A percentile compares a stretch with the other conserved stretches of the same genome.
Evolutionary conservation across 129 eudicot species (phyloP).

Genomic region (Scalesia atractyloides): DNA sequence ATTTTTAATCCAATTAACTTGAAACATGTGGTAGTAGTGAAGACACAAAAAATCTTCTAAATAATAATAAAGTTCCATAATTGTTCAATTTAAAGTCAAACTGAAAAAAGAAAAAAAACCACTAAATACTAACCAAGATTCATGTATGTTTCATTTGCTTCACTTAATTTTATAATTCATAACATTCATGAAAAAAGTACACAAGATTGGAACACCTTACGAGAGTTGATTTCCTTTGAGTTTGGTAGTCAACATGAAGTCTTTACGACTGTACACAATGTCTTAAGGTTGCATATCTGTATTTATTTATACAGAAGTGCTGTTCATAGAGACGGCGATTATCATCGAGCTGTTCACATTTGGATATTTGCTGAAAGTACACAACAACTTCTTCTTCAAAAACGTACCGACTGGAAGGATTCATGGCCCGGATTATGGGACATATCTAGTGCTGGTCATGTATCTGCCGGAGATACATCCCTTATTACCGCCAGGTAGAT

Average conservation of each 20-base stretch:
- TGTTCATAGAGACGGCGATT: slow-evolving; percentile 96
- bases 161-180: too few species aligned
- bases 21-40: too few species aligned
- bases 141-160: too few species aligned
- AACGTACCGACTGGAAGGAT: slow-evolving; percentile 81
- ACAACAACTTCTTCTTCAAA: slow-evolving; percentile 72
- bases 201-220: not conserved
- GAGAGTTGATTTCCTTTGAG: not conserved
- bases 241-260: slow-evolving; percentile 1
- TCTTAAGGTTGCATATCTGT: not conserved
- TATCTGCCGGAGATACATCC: slow-evolving; percentile 92
- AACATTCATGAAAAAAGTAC: too few species aligned
- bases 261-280: slow-evolving; percentile 2
- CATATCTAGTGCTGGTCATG: slow-evolving; percentile 98
- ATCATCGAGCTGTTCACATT: slow-evolving; percentile 93
- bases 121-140: too few species aligned
- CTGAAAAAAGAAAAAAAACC: too few species aligned
- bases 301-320: slow-evolving; percentile 49
- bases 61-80: too few species aligned
- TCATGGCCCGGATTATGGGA: slow-evolving; percentile 97
- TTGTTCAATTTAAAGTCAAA: too few species aligned
- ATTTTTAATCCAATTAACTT: too few species aligned
- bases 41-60: too few species aligned
- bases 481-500: slow-evolving; percentile 77
- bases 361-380: slow-evolving; percentile 96